phyloP scores from a whole-genome alignment of 176 grass and related monocot species.

The Cymbopogon citratus region DNA sequence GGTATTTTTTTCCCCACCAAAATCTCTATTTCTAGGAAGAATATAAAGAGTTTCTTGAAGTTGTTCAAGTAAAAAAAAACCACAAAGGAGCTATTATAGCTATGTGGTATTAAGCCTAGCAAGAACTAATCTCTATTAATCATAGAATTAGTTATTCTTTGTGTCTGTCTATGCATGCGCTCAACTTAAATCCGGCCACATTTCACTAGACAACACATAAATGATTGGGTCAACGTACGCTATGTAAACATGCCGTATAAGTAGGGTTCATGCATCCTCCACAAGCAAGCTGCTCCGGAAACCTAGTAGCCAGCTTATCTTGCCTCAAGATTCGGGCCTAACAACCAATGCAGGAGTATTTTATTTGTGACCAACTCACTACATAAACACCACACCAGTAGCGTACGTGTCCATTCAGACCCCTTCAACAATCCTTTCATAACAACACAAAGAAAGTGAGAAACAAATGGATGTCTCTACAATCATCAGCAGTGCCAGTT shows the following conservation, averaged over 20 bases:
- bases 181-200: not conserved
- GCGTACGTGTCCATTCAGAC: not conserved
- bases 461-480: constrained; percentile 23
- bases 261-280: not conserved
- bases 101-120: too few species aligned
- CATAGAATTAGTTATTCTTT: too few species aligned
- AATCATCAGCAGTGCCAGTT: not conserved
- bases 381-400: constrained; percentile 19
- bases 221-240: constrained; percentile 29
- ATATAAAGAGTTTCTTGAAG: too few species aligned
- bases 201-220: not conserved
- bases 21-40: too few species aligned
- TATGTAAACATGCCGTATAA: not conserved
- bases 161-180: not conserved
- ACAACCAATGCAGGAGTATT: not conserved
- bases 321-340: constrained; percentile 38
- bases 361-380: not conserved
- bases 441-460: not conserved
- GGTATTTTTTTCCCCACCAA: too few species aligned
- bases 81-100: too few species aligned
- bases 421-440: not conserved
- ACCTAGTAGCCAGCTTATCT: not conserved
- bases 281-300: constrained; percentile 23
- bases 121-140: too few species aligned
- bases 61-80: too few species aligned